Evolutionary conservation across 1,284 basidiomycete genomes (phyloP).

Genomic region (Mrakiaceae sp.): DNA sequence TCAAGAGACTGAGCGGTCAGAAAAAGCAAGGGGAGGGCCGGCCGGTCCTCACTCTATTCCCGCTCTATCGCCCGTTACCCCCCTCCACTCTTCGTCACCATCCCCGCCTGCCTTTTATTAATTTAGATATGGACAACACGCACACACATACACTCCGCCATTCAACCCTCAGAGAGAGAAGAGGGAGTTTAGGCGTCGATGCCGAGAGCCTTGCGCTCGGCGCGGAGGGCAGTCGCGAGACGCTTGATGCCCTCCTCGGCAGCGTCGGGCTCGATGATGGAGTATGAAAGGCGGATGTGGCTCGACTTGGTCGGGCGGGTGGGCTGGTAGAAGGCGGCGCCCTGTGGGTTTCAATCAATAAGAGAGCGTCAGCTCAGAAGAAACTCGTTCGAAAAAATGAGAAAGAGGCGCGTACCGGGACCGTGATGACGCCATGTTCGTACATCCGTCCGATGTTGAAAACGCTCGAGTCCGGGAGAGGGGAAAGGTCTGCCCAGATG

Average conservation of each 20-base stretch:
- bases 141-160: too few species aligned
- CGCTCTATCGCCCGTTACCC: too few species aligned
- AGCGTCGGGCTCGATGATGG: conserved; percentile 53
- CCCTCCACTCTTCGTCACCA: too few species aligned
- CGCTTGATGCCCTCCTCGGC: conserved; percentile 64
- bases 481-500: conserved; percentile 53
- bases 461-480: conserved; percentile 52
- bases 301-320: conserved; percentile 56
- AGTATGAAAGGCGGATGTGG: conserved; percentile 71
- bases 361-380: too few species aligned
- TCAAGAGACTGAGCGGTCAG: too few species aligned
- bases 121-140: too few species aligned
- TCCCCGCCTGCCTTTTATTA: too few species aligned
- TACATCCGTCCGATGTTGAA: conserved; percentile 28
- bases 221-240: conserved; percentile 50
- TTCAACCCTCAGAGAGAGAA: too few species aligned
- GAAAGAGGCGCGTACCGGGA: background rate
- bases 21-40: too few species aligned
- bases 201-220: conserved; percentile 17
- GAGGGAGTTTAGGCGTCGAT: conserved; percentile 1
- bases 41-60: too few species aligned
- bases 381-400: too few species aligned
- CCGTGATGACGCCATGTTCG: background rate
- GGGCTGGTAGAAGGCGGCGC: background rate
- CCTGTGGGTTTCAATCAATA: too few species aligned